Base-by-base conservation (phyloP, 208 protist genomes). In the Trypanosoma rangeli region DNA sequence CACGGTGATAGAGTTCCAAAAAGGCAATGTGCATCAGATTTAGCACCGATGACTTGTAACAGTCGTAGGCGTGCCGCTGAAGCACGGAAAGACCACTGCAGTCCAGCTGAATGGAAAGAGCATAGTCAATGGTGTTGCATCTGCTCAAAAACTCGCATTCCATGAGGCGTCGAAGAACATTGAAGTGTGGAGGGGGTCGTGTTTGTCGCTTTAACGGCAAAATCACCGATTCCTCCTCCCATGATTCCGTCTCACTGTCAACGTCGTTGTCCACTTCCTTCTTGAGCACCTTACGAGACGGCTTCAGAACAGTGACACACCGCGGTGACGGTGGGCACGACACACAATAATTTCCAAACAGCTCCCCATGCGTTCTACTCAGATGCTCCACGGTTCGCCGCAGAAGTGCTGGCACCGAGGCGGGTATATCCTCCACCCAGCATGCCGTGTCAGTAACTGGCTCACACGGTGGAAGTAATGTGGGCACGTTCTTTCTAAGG, bases 11-110 rank as follows among this genome's bases (percentile, higher is more conserved):
- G 35, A 96, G 80, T 64, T 96, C 91, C 28, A 79, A 53, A 66
- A 93, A 90, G 5, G 87, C 85, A 15, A 94, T 80, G 64, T 92
- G 85, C 46, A 93, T 62, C 15, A 96, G 54, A 59, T 80, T 84
- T 13, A 96, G 70, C 12, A 74, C 80, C 24, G 89, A 52, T 8
- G 83, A 87, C 69, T 92, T 93, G 35, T 93, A 64, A 66, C 67
- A 56, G 42, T 93, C 80, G 57, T 96, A 96, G 18, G 87, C 83
- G 24, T 78, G 82, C 39, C 84, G 82, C 70, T 94, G 91, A 48
- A 96, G 62, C 22, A 87, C 52, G 0, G 85, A 89, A 52, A 94
- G 63, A n/a, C 91, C 91, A 53, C 69, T 75, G 62, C 76, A 87
- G 71, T 89, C 79, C 12, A 55, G 50, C 61, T 92, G 86, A 24